Evolutionary conservation across 2,329 filamentous ascomycete species (phyloP).

Genomic region (Botrytis paeoniae): DNA sequence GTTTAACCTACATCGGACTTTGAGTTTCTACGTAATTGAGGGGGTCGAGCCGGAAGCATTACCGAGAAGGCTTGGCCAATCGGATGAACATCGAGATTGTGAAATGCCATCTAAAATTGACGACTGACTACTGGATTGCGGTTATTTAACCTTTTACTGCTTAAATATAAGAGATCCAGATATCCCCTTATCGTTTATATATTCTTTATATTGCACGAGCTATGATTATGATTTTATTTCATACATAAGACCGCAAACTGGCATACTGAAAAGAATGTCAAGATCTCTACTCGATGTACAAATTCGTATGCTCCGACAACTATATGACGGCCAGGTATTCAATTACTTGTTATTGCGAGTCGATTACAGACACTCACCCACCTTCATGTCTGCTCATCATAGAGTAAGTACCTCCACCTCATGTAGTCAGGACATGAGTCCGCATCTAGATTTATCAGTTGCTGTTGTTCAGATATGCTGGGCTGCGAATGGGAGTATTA

Average conservation of each 20-base stretch:
- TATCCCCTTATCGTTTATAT: not conserved
- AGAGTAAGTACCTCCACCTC: not conserved
- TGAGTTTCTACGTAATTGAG: not conserved
- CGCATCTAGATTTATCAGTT: not conserved
- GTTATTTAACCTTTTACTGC: not conserved
- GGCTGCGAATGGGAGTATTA: not conserved
- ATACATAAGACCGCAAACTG: not conserved
- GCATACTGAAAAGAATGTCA: too few relatives aligned
- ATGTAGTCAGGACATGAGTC: conserved; percentile 1
- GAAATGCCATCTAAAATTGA: not conserved
- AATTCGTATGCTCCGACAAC: not conserved
- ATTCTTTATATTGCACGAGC: too few relatives aligned
- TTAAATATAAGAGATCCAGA: not conserved
- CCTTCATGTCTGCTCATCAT: not conserved
- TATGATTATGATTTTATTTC: not conserved
- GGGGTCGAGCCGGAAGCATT: not conserved
- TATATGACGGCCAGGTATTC: too few relatives aligned
- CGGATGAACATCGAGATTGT: conserved; percentile 2
- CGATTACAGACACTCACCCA: not conserved
- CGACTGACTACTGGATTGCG: not conserved
- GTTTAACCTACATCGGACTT: not conserved
- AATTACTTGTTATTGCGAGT: too few relatives aligned
- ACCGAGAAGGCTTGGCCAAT: not conserved
- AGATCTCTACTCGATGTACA: too few relatives aligned
- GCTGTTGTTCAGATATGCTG: too few relatives aligned